phyloP scores from a whole-genome alignment of 1,284 basidiomycete species.

The Pseudozyma hubeiensis region DNA sequence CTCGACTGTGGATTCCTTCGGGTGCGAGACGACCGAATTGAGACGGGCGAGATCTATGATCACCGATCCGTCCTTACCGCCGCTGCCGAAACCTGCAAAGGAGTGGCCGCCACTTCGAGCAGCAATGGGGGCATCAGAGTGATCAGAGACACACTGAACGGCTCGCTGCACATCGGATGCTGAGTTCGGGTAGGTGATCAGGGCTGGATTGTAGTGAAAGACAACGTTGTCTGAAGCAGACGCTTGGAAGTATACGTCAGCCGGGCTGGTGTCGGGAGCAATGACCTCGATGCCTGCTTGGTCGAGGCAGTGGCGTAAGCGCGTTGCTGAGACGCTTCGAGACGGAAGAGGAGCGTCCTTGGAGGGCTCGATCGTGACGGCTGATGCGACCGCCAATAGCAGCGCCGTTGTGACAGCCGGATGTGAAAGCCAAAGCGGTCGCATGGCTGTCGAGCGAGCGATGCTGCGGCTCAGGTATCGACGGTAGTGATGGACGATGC shows the following conservation, averaged over 20 bases:
- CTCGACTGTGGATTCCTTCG: constrained; percentile 40
- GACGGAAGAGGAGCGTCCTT: background rate
- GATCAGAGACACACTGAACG: constrained; percentile 37
- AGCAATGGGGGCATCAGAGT: constrained; percentile 50
- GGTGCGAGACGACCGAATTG: constrained; percentile 50
- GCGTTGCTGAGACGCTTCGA: constrained; percentile 3
- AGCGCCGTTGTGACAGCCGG: too few species aligned
- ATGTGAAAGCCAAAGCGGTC: too few species aligned
- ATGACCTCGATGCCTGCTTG: constrained; percentile 33
- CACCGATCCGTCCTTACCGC: constrained; percentile 61
- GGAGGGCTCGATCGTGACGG: too few species aligned
- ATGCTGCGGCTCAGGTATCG: too few species aligned
- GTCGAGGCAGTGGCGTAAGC: constrained; percentile 18
- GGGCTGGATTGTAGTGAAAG: constrained; percentile 65
- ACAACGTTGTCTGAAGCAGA: constrained; percentile 67
- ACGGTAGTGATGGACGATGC: too few species aligned
- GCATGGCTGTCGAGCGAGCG: too few species aligned
- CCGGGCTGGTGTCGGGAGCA: constrained; percentile 28
- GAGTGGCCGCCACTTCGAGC: constrained; percentile 69
- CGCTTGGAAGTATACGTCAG: constrained; percentile 36
- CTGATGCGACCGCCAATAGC: too few species aligned
- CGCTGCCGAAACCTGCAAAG: constrained; percentile 65
- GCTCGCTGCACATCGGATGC: constrained; percentile 55
- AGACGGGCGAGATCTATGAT: constrained; percentile 61
- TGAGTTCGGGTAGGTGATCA: constrained; percentile 60